Evolutionary conservation across 2,329 filamentous ascomycete genomes (phyloP), one percentile per base, ranked within the genome.

Genomic region (Sporothrix protearum): DNA sequence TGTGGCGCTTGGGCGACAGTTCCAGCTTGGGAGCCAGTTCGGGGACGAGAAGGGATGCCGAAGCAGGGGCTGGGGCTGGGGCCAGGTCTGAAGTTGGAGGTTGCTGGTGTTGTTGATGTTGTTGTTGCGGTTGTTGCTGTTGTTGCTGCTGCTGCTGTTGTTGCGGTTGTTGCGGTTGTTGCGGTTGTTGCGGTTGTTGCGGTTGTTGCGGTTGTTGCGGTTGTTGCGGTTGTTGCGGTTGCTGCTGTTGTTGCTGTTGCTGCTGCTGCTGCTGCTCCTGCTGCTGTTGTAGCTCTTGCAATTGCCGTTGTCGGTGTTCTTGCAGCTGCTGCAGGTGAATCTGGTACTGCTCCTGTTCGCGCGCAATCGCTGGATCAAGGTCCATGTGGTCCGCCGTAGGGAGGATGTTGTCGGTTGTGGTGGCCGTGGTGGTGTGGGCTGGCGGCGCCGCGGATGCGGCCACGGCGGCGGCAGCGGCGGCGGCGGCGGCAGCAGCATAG

Each of bases 1-100:
- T 97, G 83, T 99, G 95, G 78, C 96, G 95, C 83, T 97, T 97
- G 69, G 92, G 90, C 6, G 93, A 93, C 42, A 47, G 14, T 14
- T 47, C 42, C 42, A 47, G 42, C 76, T 89, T 88, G 64, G 89
- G 89, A 70, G 83, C 76, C 77, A 85, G 71, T 75, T 83, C 79
- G 77, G 84, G 75, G 19, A 73, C 72, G 9, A 47, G 16, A 10
- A 61, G 53, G 16, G 47, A 4, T 1, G 67, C 28, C 4, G 57
- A 25, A 5, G 36, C 19, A 5, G 36, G 10, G 1, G 36, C 47
- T 7, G 28, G 9, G 8, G 51, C 42, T 2, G 49, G 47, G 5
- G 49, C 36, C 16, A 4, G 42, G 39, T 19, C 69, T 59, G 19
- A 12, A 36, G 25, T 36, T 70, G 57, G 68, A 47, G 39, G 12